These are phyloP conservation scores for Entelexis sorbosivorans DNA, from an alignment of 1,139 yeast species.

Conservation along the genomic window DNA sequence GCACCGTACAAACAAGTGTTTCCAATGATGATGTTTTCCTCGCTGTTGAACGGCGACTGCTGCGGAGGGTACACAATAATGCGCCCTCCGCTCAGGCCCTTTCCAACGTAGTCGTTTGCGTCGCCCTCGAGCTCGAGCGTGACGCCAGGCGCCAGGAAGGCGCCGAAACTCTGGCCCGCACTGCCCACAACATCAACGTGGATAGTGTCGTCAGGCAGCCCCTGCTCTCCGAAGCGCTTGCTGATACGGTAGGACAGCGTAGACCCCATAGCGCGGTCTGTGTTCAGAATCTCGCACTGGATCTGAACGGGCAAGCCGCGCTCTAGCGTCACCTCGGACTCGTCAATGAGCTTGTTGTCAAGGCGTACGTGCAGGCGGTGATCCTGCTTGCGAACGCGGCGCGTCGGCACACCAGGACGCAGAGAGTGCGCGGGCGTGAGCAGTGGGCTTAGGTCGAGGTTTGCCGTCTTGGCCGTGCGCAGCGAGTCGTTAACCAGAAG, in stretches of 20 bases:
- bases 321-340: conserved; percentile 84
- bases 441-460: conserved; percentile 82
- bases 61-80: conserved; percentile 84
- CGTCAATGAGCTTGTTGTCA: conserved; percentile 92
- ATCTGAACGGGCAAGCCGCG: conserved; percentile 91
- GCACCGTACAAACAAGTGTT: conserved; percentile 98
- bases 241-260: conserved; percentile 90
- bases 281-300: conserved; percentile 84
- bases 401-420: conserved; percentile 96
- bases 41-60: conserved; percentile 75
- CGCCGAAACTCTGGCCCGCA: conserved; percentile 98
- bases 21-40: conserved; percentile 92
- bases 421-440: conserved; percentile 93
- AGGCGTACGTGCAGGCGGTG: conserved; percentile 84
- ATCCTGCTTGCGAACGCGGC: conserved; percentile 88
- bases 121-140: conserved; percentile 95
- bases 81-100: conserved; percentile 94
- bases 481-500: conserved; percentile 74
- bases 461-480: conserved; percentile 80
- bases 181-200: conserved; percentile 86
- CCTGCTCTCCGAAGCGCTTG: conserved; percentile 83
- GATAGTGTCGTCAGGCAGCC: conserved; percentile 90
- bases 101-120: conserved; percentile 95
- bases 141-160: conserved; percentile 90
- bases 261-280: conserved; percentile 93